A percentile compares a stretch with the other conserved stretches of the same genome.
Conservation (phyloP, 1,139 yeast species). For the Geotrichum reessii region DNA sequence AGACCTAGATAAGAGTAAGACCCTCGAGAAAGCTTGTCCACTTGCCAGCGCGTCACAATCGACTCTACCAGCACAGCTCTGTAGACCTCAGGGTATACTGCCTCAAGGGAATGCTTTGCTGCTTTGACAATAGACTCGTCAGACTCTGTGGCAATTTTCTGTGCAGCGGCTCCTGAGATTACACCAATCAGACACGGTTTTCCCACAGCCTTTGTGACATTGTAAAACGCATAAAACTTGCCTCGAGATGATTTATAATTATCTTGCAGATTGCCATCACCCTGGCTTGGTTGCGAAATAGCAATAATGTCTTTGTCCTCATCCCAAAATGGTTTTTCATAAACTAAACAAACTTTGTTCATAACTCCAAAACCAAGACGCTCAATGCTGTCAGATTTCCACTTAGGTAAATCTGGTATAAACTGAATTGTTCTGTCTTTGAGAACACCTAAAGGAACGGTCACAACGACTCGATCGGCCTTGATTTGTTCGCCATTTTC, state of each 20-base stretch:
- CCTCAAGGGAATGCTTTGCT: slow-evolving; percentile 34
- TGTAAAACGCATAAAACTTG: slow-evolving; percentile 39
- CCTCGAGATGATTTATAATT: slow-evolving; percentile 33
- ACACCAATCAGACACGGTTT: slow-evolving; percentile 39
- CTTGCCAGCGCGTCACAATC: slow-evolving; percentile 42
- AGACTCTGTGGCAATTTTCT: slow-evolving; percentile 30
- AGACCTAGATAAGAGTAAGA: slow-evolving; percentile 42
- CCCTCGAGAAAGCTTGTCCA: slow-evolving; percentile 39
- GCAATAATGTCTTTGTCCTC: slow-evolving; percentile 35
- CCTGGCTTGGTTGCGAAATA: slow-evolving; percentile 27
- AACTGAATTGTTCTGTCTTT: slow-evolving; percentile 39
- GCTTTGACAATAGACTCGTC: slow-evolving; percentile 36
- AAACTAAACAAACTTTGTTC: slow-evolving; percentile 39
- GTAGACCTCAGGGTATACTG: slow-evolving; percentile 28
- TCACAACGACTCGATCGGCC: slow-evolving; percentile 40
- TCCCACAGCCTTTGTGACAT: slow-evolving; percentile 36
- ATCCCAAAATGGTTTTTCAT: slow-evolving; percentile 41
- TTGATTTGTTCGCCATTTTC: slow-evolving; percentile 39
- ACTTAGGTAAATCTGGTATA: slow-evolving; percentile 41
- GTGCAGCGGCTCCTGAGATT: slow-evolving; percentile 40
- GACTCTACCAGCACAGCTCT: slow-evolving; percentile 35
- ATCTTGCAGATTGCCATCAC: slow-evolving; percentile 24
- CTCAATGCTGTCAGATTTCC: slow-evolving; percentile 40
- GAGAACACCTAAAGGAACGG: slow-evolving; percentile 42
- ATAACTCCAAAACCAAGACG: slow-evolving; percentile 40